Evolutionary conservation across 176 grass and related monocot genomes (phyloP).

Genomic region (Phoenix dactylifera): DNA sequence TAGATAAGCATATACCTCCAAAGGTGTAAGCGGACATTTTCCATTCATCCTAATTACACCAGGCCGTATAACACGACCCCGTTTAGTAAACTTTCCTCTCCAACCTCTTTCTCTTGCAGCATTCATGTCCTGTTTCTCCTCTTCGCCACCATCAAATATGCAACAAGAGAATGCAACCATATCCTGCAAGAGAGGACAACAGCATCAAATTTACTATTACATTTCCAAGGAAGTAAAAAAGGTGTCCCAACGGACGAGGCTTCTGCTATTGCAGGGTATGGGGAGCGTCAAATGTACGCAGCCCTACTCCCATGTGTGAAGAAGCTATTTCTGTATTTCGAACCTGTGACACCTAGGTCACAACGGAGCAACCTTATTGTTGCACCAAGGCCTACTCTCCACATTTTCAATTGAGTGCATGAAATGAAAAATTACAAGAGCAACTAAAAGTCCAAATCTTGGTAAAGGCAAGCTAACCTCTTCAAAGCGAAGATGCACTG

Average conservation of each 20-base stretch:
- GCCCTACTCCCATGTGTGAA: too few relatives aligned
- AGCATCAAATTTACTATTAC: too few relatives aligned
- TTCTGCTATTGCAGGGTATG: not conserved
- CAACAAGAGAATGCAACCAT: constrained; percentile 99
- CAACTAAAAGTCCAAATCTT: constrained; percentile 1
- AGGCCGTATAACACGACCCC: constrained; percentile 78
- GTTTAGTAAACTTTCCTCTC: constrained; percentile 96
- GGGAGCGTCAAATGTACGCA: not conserved
- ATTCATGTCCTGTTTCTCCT: constrained; percentile 76
- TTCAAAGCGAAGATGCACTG: constrained; percentile 97
- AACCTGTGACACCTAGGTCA: too few relatives aligned
- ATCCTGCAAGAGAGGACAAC: constrained; percentile 51
- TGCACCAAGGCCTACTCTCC: too few relatives aligned
- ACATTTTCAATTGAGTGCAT: too few relatives aligned
- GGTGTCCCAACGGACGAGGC: not conserved
- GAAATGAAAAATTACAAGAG: not conserved
- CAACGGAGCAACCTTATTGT: too few relatives aligned
- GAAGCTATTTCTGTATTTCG: too few relatives aligned
- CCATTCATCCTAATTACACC: constrained; percentile 89
- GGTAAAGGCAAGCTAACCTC: constrained; percentile 52
- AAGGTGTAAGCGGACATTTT: constrained; percentile 97
- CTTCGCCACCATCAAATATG: constrained; percentile 75
- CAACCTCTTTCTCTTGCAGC: constrained; percentile 91
- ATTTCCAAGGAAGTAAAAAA: too few relatives aligned
- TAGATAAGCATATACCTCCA: constrained; percentile 56